Conservation (phyloP, 2,329 filamentous ascomycete species). For the Colletotrichum camelliae region DNA sequence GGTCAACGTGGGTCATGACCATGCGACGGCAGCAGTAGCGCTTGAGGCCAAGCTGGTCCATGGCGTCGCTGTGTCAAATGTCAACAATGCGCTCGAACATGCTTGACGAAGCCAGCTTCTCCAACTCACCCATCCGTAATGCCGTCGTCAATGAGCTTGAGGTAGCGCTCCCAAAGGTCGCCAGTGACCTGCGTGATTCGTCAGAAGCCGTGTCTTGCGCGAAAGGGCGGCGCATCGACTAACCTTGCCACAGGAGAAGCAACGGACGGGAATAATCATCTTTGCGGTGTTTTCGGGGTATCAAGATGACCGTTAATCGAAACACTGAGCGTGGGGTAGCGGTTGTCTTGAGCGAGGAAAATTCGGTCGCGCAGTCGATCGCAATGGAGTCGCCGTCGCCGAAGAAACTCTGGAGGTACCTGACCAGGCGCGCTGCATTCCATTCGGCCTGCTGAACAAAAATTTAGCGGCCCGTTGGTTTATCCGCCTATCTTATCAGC, state of each 20-base stretch:
- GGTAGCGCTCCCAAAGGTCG: slow-evolving; percentile 96
- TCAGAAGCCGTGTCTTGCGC: slow-evolving; percentile 30
- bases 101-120: background rate
- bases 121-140: slow-evolving; percentile 74
- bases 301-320: background rate
- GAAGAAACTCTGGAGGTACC: background rate
- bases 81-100: background rate
- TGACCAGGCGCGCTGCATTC: background rate
- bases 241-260: slow-evolving; percentile 99
- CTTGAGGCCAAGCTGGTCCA: slow-evolving; percentile 92
- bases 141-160: slow-evolving; percentile 83
- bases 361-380: background rate
- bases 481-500: slow-evolving; percentile 24
- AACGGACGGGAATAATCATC: slow-evolving; percentile 99
- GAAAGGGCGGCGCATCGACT: slow-evolving; percentile 23
- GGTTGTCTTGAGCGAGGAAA: background rate
- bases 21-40: slow-evolving; percentile 99
- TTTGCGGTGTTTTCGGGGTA: slow-evolving; percentile 37
- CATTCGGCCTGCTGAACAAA: background rate
- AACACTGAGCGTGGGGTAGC: background rate
- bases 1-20: slow-evolving; percentile 99
- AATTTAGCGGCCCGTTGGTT: slow-evolving; percentile 18
- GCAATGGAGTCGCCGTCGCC: slow-evolving; percentile 1
- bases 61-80: slow-evolving; percentile 74
- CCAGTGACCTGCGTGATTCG: slow-evolving; percentile 77